Evolutionary conservation across 345 rosid species (phyloP).

Genomic region (Combretum micranthum): DNA sequence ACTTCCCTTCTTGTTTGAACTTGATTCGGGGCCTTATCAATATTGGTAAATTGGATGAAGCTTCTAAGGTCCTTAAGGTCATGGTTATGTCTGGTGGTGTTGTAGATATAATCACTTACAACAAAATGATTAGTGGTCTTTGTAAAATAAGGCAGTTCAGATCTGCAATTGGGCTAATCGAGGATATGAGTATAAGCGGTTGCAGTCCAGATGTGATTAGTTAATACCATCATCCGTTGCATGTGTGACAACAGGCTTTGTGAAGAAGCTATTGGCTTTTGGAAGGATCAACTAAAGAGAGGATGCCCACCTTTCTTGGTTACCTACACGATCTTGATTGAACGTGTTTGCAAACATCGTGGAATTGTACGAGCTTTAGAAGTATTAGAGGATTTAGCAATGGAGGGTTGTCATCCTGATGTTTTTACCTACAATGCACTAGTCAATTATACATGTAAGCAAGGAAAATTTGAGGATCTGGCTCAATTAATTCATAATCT

Average conservation of each 20-base stretch:
- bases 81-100: conserved; percentile 86
- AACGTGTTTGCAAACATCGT: conserved; percentile 67
- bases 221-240: conserved; percentile 59
- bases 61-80: conserved; percentile 42
- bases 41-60: conserved; percentile 50
- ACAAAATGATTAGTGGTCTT: conserved; percentile 65
- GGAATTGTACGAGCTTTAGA: conserved; percentile 63
- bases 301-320: conserved; percentile 76
- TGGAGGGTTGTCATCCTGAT: conserved; percentile 77
- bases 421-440: conserved; percentile 65
- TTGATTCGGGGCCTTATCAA: conserved; percentile 59
- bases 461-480: conserved; percentile 49
- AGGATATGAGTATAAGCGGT: conserved; percentile 78
- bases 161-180: conserved; percentile 51
- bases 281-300: conserved; percentile 56
- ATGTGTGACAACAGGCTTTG: conserved; percentile 49
- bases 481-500: conserved; percentile 45
- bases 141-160: conserved; percentile 51
- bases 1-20: conserved; percentile 60
- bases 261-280: conserved; percentile 59
- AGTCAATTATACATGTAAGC: conserved; percentile 52
- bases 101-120: conserved; percentile 73
- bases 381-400: conserved; percentile 68
- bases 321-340: conserved; percentile 59
- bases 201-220: conserved; percentile 73